These are phyloP conservation scores for Flaveria floridana DNA, from an alignment of 140 eudicot genomes.

Conservation along the genomic window DNA sequence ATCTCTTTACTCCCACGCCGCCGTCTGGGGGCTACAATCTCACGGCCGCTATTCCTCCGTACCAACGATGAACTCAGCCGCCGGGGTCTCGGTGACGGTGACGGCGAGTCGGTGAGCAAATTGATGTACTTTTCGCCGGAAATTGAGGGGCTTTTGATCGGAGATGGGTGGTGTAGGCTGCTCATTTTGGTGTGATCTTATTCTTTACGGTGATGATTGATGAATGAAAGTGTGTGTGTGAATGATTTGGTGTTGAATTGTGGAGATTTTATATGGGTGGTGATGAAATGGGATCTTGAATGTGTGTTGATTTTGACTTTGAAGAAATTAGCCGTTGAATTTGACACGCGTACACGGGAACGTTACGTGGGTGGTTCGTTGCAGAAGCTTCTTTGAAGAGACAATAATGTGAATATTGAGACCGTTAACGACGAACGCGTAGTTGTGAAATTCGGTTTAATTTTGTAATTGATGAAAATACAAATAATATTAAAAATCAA, in stretches of 20 bases:
- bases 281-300: constrained; percentile 5
- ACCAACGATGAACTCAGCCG: constrained; percentile 27
- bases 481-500: too few relatives aligned
- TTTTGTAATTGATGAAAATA: too few relatives aligned
- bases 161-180: constrained; percentile 31
- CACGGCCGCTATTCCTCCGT: constrained; percentile 28
- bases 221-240: neutral
- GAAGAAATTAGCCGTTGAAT: constrained; percentile 25
- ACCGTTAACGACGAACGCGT: neutral
- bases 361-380: constrained; percentile 23
- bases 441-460: too few relatives aligned
- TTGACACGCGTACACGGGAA: constrained; percentile 23
- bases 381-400: constrained; percentile 5
- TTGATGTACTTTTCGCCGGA: constrained; percentile 21
- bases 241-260: constrained; percentile 9
- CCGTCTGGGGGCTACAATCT: constrained; percentile 31
- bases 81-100: constrained; percentile 26
- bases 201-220: constrained; percentile 20
- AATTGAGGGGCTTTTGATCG: constrained; percentile 17
- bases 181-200: constrained; percentile 24
- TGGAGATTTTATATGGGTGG: constrained; percentile 16
- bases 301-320: constrained; percentile 27
- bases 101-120: constrained; percentile 17
- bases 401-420: neutral
- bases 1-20: constrained; percentile 58